phyloP scores from a whole-genome alignment of 495 filamentous ascomycete genomes.

The Hapsidospora chrysogenum region DNA sequence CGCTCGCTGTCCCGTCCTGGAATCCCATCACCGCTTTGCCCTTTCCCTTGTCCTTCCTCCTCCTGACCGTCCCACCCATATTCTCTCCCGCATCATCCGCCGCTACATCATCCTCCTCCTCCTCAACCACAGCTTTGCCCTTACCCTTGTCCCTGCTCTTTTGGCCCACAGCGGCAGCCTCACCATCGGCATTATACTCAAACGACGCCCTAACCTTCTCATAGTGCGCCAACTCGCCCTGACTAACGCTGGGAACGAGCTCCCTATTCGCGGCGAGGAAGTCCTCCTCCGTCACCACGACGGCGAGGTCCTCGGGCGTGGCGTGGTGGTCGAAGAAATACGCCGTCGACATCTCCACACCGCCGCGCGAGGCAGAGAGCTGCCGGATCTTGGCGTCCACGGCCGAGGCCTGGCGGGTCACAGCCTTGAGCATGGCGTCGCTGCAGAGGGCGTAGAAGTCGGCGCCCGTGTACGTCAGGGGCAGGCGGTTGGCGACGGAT shows the following conservation, averaged over 20 bases:
- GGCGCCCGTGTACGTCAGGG: slow-evolving; percentile 93
- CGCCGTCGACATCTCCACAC: slow-evolving; percentile 49
- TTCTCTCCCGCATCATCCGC: slow-evolving; percentile 6
- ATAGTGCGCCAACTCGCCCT: slow-evolving; percentile 85
- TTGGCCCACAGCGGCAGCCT: slow-evolving; percentile 20
- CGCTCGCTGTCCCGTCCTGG: slow-evolving; percentile 16
- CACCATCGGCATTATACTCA: slow-evolving; percentile 32
- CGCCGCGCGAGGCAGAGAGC: slow-evolving; percentile 27
- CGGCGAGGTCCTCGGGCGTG: slow-evolving; percentile 60
- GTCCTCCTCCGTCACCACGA: slow-evolving; percentile 77
- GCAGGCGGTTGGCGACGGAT: slow-evolving; percentile 57
- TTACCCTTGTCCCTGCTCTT: slow-evolving; percentile 28
- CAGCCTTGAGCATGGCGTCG: slow-evolving; percentile 96
- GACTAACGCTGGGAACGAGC: slow-evolving; percentile 83
- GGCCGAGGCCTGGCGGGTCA: slow-evolving; percentile 70
- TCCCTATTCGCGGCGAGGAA: slow-evolving; percentile 67
- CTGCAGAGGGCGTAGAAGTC: slow-evolving; percentile 94
- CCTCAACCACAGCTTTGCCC: slow-evolving; percentile 27
- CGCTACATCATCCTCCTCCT: slow-evolving; percentile 25
- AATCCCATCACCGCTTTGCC: slow-evolving; percentile 26
- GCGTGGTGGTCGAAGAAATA: slow-evolving; percentile 93
- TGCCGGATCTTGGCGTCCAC: slow-evolving; percentile 72
- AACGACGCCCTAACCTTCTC: slow-evolving; percentile 68
- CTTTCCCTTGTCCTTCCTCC: slow-evolving; percentile 22
- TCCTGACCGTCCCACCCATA: slow-evolving; percentile 6